A percentile compares a stretch with the other conserved stretches of the same genome.
Evolutionary conservation across 352 stramenopile genomes (phyloP).

Genomic region (Thraustotheca clavata): DNA sequence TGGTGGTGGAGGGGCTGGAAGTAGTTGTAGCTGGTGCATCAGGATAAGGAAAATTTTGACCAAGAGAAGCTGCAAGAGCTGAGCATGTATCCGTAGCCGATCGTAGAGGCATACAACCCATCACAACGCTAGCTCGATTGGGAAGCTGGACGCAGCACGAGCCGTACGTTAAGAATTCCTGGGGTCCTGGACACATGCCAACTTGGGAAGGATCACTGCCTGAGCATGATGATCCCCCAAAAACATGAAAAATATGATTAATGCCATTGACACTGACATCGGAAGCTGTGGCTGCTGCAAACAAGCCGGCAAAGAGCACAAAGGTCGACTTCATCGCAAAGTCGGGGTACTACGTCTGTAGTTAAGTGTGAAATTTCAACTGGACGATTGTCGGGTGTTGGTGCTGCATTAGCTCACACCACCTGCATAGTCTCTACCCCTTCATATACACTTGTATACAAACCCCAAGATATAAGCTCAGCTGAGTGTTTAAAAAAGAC

Average conservation of each 20-base stretch:
- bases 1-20: neutral
- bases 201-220: neutral
- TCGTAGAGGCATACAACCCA: slow-evolving; percentile 6
- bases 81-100: slow-evolving; percentile 7
- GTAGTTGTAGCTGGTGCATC: neutral
- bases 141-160: slow-evolving; percentile 20
- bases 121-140: neutral
- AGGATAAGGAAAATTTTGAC: too few relatives aligned
- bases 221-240: neutral
- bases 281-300: neutral
- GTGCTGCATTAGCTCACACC: neutral
- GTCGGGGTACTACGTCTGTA: slow-evolving; percentile 5
- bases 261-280: slow-evolving; percentile 1
- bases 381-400: neutral
- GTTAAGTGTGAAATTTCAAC: slow-evolving; percentile 4
- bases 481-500: too few relatives aligned
- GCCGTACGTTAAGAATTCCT: neutral
- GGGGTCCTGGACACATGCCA: neutral
- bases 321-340: neutral
- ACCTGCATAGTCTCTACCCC: slow-evolving; percentile 13
- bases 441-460: neutral
- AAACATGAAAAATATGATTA: neutral
- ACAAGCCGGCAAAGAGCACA: neutral
- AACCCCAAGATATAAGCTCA: neutral
- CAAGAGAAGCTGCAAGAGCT: slow-evolving; percentile 1